Conservation (phyloP, 2,329 filamentous ascomycete genomes). For the Dothidotthia symphoricarpi region DNA sequence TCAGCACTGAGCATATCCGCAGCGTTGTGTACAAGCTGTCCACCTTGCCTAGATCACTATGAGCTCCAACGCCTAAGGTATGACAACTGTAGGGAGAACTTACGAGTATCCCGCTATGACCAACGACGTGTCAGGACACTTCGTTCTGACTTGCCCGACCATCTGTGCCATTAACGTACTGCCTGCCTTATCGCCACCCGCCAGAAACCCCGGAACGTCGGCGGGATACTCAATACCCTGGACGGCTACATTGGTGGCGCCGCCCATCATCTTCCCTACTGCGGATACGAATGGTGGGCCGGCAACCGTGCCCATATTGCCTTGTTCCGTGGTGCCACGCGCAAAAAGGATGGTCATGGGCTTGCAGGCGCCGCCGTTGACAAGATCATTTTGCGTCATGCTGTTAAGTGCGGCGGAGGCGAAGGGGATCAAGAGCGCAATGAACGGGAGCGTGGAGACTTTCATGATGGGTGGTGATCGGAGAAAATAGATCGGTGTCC, state of each 20-base stretch:
- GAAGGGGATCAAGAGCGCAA: constrained; percentile 12
- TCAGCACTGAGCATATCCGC: constrained; percentile 32
- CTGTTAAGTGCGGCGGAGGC: constrained; percentile 21
- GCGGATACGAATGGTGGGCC: constrained; percentile 54
- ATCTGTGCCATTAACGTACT: constrained; percentile 47
- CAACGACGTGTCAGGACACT: constrained; percentile 49
- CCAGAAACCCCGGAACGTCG: constrained; percentile 46
- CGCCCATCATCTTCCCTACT: constrained; percentile 43
- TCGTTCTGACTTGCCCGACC: constrained; percentile 40
- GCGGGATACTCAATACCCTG: constrained; percentile 58
- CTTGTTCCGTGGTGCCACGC: constrained; percentile 55
- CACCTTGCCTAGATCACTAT: constrained; percentile 34
- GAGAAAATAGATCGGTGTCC: too few relatives aligned
- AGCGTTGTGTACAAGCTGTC: constrained; percentile 49
- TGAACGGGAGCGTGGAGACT: constrained; percentile 8
- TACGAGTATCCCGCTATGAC: constrained; percentile 52
- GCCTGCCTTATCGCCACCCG: constrained; percentile 48
- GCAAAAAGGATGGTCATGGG: constrained; percentile 56
- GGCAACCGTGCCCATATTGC: constrained; percentile 52
- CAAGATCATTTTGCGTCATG: constrained; percentile 29
- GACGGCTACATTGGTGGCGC: constrained; percentile 48
- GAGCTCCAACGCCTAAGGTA: neutral
- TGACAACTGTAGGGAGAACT: constrained; percentile 12
- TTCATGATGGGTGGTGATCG: constrained; percentile 11
- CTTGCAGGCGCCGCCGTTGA: constrained; percentile 40